A percentile compares a stretch with the other conserved stretches of the same genome.
Evolutionary conservation across 257 asterid species (phyloP).

Genomic region (Salvia rosmarinus): DNA sequence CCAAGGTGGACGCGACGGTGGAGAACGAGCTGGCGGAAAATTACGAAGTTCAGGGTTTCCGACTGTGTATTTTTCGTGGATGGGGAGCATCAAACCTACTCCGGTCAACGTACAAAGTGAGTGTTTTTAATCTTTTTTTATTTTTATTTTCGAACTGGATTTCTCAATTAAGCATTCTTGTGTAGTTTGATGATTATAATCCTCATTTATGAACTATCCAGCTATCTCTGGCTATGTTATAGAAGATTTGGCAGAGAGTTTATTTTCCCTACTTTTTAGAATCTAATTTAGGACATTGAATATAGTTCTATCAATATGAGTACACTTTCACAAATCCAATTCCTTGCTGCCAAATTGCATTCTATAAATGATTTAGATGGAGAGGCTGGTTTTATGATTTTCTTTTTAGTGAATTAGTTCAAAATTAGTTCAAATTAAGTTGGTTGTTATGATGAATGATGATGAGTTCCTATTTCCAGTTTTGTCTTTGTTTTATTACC

Average conservation of each 20-base stretch:
- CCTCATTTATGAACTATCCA: conserved; percentile 8
- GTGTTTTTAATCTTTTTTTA: conserved; percentile 20
- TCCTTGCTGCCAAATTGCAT: conserved; percentile 5
- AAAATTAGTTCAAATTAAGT: neutral
- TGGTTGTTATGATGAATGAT: conserved; percentile 6
- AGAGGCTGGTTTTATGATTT: neutral
- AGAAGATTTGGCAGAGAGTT: neutral
- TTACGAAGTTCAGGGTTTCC: conserved; percentile 82
- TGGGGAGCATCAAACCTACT: conserved; percentile 71
- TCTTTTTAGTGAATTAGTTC: neutral
- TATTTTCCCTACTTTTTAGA: neutral
- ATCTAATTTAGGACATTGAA: neutral
- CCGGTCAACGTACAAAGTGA: conserved; percentile 86
- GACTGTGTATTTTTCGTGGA: conserved; percentile 75
- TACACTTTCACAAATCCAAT: conserved; percentile 1
- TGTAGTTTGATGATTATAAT: conserved; percentile 24
- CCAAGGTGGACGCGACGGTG: conserved; percentile 88
- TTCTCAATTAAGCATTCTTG: neutral
- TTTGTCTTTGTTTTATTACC: neutral
- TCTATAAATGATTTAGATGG: neutral
- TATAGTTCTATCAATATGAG: neutral
- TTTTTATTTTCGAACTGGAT: neutral
- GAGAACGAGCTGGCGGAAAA: conserved; percentile 73
- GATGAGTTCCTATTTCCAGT: neutral
- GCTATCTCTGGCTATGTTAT: neutral